A percentile compares a stretch with the other conserved stretches of the same genome.
Conservation (phyloP, 192 early-diverging fungal genomes). For the Coemansia sp. region DNA sequence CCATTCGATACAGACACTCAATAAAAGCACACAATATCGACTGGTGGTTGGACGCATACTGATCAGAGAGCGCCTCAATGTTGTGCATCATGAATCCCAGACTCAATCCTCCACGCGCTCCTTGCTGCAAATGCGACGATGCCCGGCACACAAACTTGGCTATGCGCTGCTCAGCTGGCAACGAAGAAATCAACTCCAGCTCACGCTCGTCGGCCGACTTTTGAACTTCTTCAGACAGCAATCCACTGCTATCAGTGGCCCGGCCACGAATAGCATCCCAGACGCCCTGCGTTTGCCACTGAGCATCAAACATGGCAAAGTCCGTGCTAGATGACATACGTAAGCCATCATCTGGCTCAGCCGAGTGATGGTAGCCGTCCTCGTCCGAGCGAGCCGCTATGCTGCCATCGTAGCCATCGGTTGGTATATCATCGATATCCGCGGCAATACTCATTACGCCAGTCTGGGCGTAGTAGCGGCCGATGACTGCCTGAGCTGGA, state of each 20-base stretch:
- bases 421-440: constrained; percentile 46
- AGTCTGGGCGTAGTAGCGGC: constrained; percentile 46
- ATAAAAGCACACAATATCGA: constrained; percentile 52
- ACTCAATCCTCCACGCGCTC: constrained; percentile 47
- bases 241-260: not conserved
- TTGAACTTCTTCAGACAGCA: constrained; percentile 5
- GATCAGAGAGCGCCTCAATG: constrained; percentile 32
- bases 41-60: constrained; percentile 41
- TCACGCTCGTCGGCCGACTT: constrained; percentile 37
- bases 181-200: constrained; percentile 40
- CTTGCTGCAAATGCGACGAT: constrained; percentile 54
- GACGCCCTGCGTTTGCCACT: constrained; percentile 12
- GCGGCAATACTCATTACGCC: constrained; percentile 34
- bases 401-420: constrained; percentile 5
- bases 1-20: constrained; percentile 45
- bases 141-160: constrained; percentile 55
- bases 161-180: constrained; percentile 53
- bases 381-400: constrained; percentile 1
- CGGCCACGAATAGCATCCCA: constrained; percentile 15
- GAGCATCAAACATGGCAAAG: constrained; percentile 6
- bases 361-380: not conserved
- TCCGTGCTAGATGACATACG: not conserved
- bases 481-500: constrained; percentile 39
- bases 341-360: not conserved
- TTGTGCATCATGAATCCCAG: constrained; percentile 57